Evolutionary conservation across 2,329 filamentous ascomycete species (phyloP), one percentile per base, ranked within the genome.

Genomic region (Clarireedia sp.): DNA sequence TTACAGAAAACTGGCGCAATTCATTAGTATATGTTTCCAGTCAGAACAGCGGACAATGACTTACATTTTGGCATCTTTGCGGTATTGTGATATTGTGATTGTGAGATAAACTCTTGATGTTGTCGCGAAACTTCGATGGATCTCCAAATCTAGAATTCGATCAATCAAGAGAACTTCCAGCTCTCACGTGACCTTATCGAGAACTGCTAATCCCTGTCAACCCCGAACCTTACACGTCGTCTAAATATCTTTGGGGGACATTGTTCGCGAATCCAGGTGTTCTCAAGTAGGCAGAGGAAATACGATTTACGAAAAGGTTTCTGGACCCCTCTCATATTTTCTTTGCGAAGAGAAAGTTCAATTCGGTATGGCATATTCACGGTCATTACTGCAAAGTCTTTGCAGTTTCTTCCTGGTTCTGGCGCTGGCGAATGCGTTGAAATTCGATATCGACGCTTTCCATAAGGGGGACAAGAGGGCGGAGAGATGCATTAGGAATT

Each of bases 401-500:
- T 82, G 77, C 74, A 75, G 78, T 71, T 67, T 84, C 51, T 70
- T 83, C 62, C 71, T 85, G 55, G 71, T 85, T 57, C 72, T 78
- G 61, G 73, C 75, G 57, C 74, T 74, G 62, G 74, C 76, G 19
- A 72, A 78, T 63, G 90, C 90, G 57, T 83, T 99, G 67, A 96
- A 95, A 77, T 96, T 99, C 79, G 94, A 99, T 68, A 82, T 99
- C 59, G 74, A 82, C 66, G 89, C 90, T 45, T 80, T 84, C 62
- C 73, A 75, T 51, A 77, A 81, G 59, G 78, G 80, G 70, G 83
- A 86, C 66, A 76, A 77, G 59, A 83, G 79, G 67, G 82, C 85
- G 68, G 87, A 92, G 75, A 82, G 92, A 75, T 99, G 94, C 76
- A 88, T 99, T 72, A 84, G 92, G 71, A 99, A 99, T 77, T 99